Evolutionary conservation across 805 yeast genomes (phyloP), one percentile per base, ranked within the genome.

Genomic region (Barnettozyma botsteinii): DNA sequence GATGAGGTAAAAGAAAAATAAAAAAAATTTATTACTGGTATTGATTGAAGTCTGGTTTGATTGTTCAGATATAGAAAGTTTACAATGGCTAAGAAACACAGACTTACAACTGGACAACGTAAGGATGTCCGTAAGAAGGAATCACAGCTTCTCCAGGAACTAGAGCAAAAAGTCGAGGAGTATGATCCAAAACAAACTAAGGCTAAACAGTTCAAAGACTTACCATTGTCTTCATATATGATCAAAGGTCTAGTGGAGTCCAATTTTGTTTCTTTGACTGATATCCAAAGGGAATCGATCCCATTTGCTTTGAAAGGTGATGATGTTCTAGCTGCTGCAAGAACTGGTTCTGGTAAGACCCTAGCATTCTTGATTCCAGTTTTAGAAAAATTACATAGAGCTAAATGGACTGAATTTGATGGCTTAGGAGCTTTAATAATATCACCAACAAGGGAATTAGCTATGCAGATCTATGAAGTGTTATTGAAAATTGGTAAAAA

Each of bases 291-390:
- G 45, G 78, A 77, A 35, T 70, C 96, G 6, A 84, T 93, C 21
- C 84, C 94, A 0, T 63, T 72, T 12, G 78, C 93, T 1, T 64
- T 93, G 45, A 79, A 84, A 51, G 91, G 93, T 1, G 56, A 91
- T 52, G 98, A 93, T 62, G 94, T 91, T 3, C 88, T 93, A 4
- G 98, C 87, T 4, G 97, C 94, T 57, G 95, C 97, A 0, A 95
- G 85, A 5, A 93, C 98, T 0, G 98, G 98, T 0, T 87, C 97
- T 0, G 98, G 98, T 29, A 93, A 93, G 60, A 93, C 98, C 0
- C 59, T 89, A 21, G 86, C 98, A 2, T 93, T 85, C 64, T 75
- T 81, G 7, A 71, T 93, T 10, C 98, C 98, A 0, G 73, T 85
- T 1, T 56, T 88, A 7, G 95, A 88, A 53, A 82, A 79, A 52